Conservation (phyloP, 202 grass and related monocot species). For the Setaria viridis region DNA sequence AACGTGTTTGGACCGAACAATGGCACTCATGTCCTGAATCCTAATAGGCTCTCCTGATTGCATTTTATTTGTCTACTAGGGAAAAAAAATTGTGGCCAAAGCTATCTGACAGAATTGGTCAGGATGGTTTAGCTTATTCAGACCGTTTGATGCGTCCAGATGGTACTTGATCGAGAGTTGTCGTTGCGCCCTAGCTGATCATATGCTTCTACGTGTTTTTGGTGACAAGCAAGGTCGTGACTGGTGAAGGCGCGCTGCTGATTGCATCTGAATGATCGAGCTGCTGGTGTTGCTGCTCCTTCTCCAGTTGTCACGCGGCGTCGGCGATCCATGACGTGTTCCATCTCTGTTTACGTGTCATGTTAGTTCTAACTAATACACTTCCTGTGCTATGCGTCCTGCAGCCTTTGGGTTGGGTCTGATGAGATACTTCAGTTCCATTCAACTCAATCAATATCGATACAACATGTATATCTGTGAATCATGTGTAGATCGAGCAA, state of each 20-base stretch:
- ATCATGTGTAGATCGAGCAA: background rate
- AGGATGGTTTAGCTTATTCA: background rate
- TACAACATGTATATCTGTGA: background rate
- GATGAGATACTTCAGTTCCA: background rate
- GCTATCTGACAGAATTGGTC: background rate
- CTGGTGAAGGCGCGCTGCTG: constrained; percentile 12
- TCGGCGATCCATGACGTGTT: background rate
- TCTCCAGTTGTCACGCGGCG: constrained; percentile 12
- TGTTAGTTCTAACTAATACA: background rate
- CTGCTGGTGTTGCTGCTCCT: background rate
- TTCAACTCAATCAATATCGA: background rate
- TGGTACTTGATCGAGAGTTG: background rate
- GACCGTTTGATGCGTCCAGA: background rate
- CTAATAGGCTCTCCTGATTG: background rate
- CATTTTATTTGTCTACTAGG: too few species aligned
- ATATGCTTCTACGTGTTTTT: background rate
- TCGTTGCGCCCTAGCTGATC: background rate
- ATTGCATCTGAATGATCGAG: background rate
- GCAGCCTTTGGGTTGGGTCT: background rate
- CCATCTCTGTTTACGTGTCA: background rate
- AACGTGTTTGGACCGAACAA: constrained; percentile 3
- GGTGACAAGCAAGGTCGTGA: background rate
- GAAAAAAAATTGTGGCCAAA: background rate
- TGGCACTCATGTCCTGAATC: background rate
- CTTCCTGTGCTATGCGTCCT: background rate